Conservation (phyloP, 139 green algal species). For the Tetradesmus lagerheimii region DNA sequence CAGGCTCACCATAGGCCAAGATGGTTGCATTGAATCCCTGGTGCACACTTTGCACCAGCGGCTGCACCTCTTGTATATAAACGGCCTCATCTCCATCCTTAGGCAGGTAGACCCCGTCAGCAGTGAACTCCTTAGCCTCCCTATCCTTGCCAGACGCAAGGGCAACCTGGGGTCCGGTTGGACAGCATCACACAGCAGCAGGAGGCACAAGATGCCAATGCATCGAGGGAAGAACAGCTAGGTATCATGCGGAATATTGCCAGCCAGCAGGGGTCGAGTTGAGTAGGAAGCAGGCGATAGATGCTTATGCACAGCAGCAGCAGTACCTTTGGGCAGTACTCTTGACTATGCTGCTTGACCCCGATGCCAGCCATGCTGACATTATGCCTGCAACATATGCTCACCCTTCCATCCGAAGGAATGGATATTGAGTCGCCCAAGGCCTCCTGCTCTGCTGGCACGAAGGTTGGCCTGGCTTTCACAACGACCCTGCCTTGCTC, state of each 20-base stretch:
- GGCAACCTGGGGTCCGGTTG: not conserved
- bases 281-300: not conserved
- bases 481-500: slow-evolving; percentile 11
- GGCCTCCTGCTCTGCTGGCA: not conserved
- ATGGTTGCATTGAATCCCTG: slow-evolving; percentile 30
- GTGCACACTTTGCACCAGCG: slow-evolving; percentile 10
- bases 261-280: no score
- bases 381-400: not conserved
- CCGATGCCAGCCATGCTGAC: no score
- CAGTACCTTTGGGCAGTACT: not conserved
- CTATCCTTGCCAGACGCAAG: not conserved
- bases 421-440: not conserved
- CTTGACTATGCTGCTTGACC: not conserved
- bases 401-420: not conserved
- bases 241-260: no score
- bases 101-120: slow-evolving; percentile 4
- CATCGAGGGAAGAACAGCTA: no score
- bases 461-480: slow-evolving; percentile 20
- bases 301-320: not conserved
- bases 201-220: not conserved
- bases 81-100: slow-evolving; percentile 10
- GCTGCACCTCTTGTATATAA: slow-evolving; percentile 22
- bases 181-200: not conserved
- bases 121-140: slow-evolving; percentile 7
- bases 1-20: slow-evolving; percentile 20